A percentile compares a stretch with the other conserved stretches of the same genome.
Evolutionary conservation across 768 basidiomycete species (phyloP).

Genomic region (Leccinum arenicola): DNA sequence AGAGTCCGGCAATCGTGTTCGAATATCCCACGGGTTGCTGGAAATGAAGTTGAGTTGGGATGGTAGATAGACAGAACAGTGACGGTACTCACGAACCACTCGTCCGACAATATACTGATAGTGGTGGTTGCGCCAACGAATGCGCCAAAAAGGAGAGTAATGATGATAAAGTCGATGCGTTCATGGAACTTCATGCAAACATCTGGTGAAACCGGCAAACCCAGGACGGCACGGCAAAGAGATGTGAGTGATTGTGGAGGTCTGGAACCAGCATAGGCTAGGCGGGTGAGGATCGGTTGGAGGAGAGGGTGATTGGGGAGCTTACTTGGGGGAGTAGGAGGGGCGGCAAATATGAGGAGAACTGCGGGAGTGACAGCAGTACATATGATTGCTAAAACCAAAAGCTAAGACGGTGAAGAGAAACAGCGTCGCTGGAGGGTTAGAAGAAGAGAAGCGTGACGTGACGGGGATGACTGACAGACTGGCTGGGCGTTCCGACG

Average conservation of each 20-base stretch:
- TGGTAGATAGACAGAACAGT: neutral
- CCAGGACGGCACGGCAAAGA: slow-evolving; percentile 54
- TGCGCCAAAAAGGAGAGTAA: slow-evolving; percentile 58
- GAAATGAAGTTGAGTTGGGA: neutral
- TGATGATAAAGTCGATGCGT: slow-evolving; percentile 66
- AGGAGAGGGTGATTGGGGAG: neutral
- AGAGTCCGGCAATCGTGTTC: slow-evolving; percentile 58
- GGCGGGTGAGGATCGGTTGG: neutral
- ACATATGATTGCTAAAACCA: slow-evolving; percentile 69
- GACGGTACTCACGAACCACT: slow-evolving; percentile 56
- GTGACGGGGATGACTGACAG: slow-evolving; percentile 43
- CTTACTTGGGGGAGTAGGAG: slow-evolving; percentile 80
- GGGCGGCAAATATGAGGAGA: slow-evolving; percentile 56
- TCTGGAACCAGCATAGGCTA: slow-evolving; percentile 69
- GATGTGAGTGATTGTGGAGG: slow-evolving; percentile 50
- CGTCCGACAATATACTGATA: slow-evolving; percentile 62
- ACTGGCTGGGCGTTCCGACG: slow-evolving; percentile 49
- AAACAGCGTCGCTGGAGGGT: neutral
- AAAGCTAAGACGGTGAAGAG: slow-evolving; percentile 41
- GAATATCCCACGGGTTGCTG: slow-evolving; percentile 77
- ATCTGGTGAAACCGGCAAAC: slow-evolving; percentile 37
- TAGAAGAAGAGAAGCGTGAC: neutral
- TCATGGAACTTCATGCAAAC: slow-evolving; percentile 62
- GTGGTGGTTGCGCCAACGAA: slow-evolving; percentile 63
- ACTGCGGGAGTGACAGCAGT: slow-evolving; percentile 58